These are phyloP conservation scores for Tylopilus sp. DNA, from an alignment of 1,284 basidiomycete genomes.

Conservation along the genomic window DNA sequence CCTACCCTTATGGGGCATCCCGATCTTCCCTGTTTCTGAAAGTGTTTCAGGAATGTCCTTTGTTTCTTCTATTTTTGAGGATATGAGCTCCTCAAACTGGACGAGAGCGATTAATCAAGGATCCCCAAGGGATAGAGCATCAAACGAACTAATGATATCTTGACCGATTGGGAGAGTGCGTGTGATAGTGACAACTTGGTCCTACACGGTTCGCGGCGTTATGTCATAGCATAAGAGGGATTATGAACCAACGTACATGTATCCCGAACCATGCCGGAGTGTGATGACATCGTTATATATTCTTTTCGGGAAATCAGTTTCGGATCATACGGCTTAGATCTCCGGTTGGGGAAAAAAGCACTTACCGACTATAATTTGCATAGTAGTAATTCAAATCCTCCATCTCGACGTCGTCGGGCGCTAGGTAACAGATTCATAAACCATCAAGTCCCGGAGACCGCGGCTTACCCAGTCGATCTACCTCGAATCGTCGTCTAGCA, in stretches of 20 bases:
- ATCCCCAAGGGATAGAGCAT: slow-evolving; percentile 12
- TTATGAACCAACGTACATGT: slow-evolving; percentile 67
- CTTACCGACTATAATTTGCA: slow-evolving; percentile 90
- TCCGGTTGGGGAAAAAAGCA: slow-evolving; percentile 9
- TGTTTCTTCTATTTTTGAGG: slow-evolving; percentile 92
- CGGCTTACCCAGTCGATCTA: slow-evolving; percentile 75
- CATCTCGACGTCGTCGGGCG: slow-evolving; percentile 84
- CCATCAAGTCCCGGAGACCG: slow-evolving; percentile 1
- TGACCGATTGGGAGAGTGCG: slow-evolving; percentile 93
- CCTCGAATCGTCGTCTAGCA: slow-evolving; percentile 84
- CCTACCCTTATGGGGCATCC: slow-evolving; percentile 76
- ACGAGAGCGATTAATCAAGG: background rate
- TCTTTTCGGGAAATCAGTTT: slow-evolving; percentile 40
- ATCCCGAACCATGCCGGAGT: slow-evolving; percentile 88
- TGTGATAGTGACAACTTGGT: slow-evolving; percentile 95
- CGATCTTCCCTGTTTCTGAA: slow-evolving; percentile 92
- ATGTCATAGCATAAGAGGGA: slow-evolving; percentile 18
- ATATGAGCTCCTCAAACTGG: slow-evolving; percentile 90
- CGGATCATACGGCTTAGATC: slow-evolving; percentile 6
- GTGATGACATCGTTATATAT: slow-evolving; percentile 99
- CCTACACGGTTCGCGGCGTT: slow-evolving; percentile 46
- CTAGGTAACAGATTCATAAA: slow-evolving; percentile 39
- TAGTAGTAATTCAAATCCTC: slow-evolving; percentile 98
- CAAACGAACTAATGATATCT: slow-evolving; percentile 77
- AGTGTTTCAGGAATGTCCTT: slow-evolving; percentile 95